A percentile compares a stretch with the other conserved stretches of the same genome.
Evolutionary conservation across 2,329 filamentous ascomycete genomes (phyloP).

Genomic region (Alternaria longipes): DNA sequence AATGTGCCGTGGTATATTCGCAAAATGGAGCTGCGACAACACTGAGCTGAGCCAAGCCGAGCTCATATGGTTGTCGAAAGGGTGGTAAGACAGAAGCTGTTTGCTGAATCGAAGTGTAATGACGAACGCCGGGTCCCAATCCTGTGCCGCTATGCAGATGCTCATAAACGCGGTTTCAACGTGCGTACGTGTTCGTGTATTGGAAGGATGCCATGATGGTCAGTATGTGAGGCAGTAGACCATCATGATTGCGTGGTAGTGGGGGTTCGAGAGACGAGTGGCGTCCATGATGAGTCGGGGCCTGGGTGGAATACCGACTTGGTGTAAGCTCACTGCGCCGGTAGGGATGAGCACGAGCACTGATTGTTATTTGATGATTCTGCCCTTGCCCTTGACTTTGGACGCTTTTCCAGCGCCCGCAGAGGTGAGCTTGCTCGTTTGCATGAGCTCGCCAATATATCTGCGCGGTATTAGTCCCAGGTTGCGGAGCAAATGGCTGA

Average conservation of each 20-base stretch:
- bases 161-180: constrained; percentile 44
- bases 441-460: constrained; percentile 96
- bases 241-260: constrained; percentile 47
- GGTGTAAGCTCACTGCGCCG: constrained; percentile 26
- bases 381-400: constrained; percentile 56
- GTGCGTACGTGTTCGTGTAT: constrained; percentile 25
- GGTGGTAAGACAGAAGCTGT: constrained; percentile 35
- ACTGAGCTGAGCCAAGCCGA: constrained; percentile 4
- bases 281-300: constrained; percentile 45
- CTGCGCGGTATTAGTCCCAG: constrained; percentile 58
- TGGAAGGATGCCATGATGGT: constrained; percentile 23
- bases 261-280: constrained; percentile 35
- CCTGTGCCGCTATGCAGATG: constrained; percentile 50
- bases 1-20: constrained; percentile 20
- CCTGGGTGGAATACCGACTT: constrained; percentile 39
- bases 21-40: constrained; percentile 15
- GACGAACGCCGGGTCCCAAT: constrained; percentile 42
- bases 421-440: constrained; percentile 69
- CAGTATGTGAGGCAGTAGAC: constrained; percentile 42
- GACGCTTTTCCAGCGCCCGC: constrained; percentile 61
- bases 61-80: constrained; percentile 14
- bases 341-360: constrained; percentile 26
- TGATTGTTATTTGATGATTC: constrained; percentile 49
- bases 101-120: constrained; percentile 35
- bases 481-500: not conserved